Evolutionary conservation across 179 eudicot genomes (phyloP), one percentile per base, ranked within the genome.

Genomic region (Carnegiea gigantea): DNA sequence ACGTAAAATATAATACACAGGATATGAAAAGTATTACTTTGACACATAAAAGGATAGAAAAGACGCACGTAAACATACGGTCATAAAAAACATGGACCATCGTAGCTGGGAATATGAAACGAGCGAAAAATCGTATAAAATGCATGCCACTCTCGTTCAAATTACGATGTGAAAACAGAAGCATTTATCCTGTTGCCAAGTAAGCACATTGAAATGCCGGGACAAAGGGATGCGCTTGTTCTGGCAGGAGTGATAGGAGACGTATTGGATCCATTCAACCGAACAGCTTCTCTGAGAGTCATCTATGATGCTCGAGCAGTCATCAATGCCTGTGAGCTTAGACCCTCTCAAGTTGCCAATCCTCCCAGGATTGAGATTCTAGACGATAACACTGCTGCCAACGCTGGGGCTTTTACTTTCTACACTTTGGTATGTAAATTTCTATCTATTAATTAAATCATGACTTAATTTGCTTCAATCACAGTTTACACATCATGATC

Each of bases 191-290:
- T 51, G 4, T 51, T 51, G 57, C 57, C 0, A 51, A 51, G 17
- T 3, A 51, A 51, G 18, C 14, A 51, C 14, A 12, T 21, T 9
- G 9, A 1, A 17, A 65, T 86, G 89, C 84, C 84, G 9, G 82
- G 86, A 62, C 91, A 84, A 40, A 88, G 68, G 68, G 68, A 62
- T 77, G 93, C 97, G 28, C 86, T 92, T 0, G 89, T 87, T 2
- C 89, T 94, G 0, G 98, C 93, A 40, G 57, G 92, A 28, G 93
- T 94, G 3, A 49, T 92, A 23, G 97, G 97, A 0, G 98, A 94
- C 82, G 92, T 94, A 23, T 81, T 94, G 84, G 93, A 90, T 68
- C 92, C 92, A 2, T 94, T 92, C 43, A 81, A 68, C 11, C 86
- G 92, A 77, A 78, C 88, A 9, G 62, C n/a, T 57, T 64, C 92